These are phyloP conservation scores for Hypoxylon sp. DNA, from an alignment of 2,329 filamentous ascomycete genomes.

Conservation along the genomic window DNA sequence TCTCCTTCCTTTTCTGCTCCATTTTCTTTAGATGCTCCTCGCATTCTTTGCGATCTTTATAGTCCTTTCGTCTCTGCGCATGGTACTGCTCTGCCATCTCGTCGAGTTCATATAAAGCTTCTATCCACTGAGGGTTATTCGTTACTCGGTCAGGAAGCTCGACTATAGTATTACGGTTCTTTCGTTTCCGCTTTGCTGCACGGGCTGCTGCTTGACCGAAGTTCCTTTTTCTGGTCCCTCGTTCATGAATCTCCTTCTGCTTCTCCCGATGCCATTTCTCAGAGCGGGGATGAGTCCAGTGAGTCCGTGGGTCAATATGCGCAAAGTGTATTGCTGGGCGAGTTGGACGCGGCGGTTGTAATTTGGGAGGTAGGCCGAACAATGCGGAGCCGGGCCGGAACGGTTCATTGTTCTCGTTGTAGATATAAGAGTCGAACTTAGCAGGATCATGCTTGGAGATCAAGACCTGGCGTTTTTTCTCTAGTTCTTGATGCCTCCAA, in stretches of 20 bases:
- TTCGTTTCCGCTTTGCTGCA: slow-evolving; percentile 52
- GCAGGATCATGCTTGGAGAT: slow-evolving; percentile 48
- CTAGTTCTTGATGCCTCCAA: slow-evolving; percentile 28
- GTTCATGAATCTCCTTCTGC: slow-evolving; percentile 64
- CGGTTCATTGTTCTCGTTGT: slow-evolving; percentile 54
- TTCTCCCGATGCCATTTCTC: slow-evolving; percentile 65
- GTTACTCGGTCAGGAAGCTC: slow-evolving; percentile 63
- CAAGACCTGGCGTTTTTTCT: slow-evolving; percentile 41
- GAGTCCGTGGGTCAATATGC: slow-evolving; percentile 66
- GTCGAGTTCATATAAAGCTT: slow-evolving; percentile 57
- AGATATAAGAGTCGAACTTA: slow-evolving; percentile 59
- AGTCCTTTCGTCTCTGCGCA: slow-evolving; percentile 12
- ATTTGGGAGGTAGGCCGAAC: slow-evolving; percentile 41
- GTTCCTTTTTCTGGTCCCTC: slow-evolving; percentile 65
- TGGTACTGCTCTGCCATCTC: slow-evolving; percentile 43
- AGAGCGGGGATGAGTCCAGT: slow-evolving; percentile 62
- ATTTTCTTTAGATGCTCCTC: not conserved
- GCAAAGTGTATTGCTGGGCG: slow-evolving; percentile 58
- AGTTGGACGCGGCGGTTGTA: slow-evolving; percentile 38
- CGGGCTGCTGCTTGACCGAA: slow-evolving; percentile 62
- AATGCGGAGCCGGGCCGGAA: slow-evolving; percentile 49
- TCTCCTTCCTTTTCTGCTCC: slow-evolving; percentile 6
- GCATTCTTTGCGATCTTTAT: not conserved
- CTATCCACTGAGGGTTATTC: slow-evolving; percentile 63
- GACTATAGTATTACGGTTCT: slow-evolving; percentile 53